These are phyloP conservation scores for Pleurotus salmoneostramineus DNA, from an alignment of 768 basidiomycete species.

Conservation along the genomic window DNA sequence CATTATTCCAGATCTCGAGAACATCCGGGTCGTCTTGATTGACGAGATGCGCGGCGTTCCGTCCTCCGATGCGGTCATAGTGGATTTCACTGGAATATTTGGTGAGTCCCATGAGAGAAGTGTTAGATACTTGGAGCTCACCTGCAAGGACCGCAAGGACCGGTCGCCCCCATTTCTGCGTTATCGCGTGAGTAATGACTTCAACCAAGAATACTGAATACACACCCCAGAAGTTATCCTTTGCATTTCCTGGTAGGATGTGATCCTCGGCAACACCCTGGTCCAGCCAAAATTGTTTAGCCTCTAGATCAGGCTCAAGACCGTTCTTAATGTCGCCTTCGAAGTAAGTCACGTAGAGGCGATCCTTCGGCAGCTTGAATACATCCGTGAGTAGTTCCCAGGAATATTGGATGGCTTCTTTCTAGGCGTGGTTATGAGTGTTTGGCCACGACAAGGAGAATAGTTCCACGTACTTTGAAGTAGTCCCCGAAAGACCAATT, in stretches of 20 bases:
- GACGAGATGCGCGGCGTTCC: conserved; percentile 89
- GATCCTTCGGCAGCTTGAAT: conserved; percentile 83
- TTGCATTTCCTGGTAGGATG: conserved; percentile 89
- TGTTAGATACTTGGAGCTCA: conserved; percentile 20
- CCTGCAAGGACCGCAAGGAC: conserved; percentile 98
- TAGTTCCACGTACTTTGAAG: conserved; percentile 72
- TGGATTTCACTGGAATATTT: conserved; percentile 75
- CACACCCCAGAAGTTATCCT: conserved; percentile 99
- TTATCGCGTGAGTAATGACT: not conserved
- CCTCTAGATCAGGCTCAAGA: conserved; percentile 85
- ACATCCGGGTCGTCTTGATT: conserved; percentile 97
- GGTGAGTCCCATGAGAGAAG: no score
- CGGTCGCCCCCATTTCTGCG: conserved; percentile 96
- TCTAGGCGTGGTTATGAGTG: conserved; percentile 37
- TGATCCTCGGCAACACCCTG: conserved; percentile 87
- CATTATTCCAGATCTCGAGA: conserved; percentile 99
- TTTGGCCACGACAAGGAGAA: conserved; percentile 8
- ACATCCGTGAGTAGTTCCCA: conserved; percentile 94
- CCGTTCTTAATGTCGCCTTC: conserved; percentile 88
- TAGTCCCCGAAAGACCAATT: conserved; percentile 99
- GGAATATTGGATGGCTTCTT: conserved; percentile 89
- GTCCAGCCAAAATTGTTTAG: conserved; percentile 83
- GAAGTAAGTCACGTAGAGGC: conserved; percentile 96
- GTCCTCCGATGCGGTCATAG: conserved; percentile 95
- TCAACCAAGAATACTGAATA: conserved; percentile 4